Percentiles rank a stretch among this genome's conserved stretches.
Evolutionary conservation across 2,329 filamentous ascomycete species (phyloP).

Genomic region (Colletotrichum noveboracense): DNA sequence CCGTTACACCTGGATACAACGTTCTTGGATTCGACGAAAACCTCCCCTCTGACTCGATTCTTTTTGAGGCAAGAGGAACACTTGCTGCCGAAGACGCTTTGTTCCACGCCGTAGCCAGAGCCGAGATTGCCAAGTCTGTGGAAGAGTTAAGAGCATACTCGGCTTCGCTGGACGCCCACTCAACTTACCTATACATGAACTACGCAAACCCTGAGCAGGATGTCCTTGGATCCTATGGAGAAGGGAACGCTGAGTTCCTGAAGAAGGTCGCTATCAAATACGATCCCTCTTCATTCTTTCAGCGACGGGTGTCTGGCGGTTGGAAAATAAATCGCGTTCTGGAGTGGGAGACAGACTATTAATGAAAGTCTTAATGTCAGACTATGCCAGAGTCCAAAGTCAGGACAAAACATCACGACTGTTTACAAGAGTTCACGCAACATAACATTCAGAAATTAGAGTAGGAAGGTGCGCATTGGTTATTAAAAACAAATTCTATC

Average conservation of each 20-base stretch:
- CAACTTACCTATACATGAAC: conserved; percentile 10
- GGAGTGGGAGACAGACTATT: background rate
- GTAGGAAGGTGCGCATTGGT: too few relatives aligned
- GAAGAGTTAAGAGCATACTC: background rate
- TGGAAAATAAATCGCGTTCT: background rate
- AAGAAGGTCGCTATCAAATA: conserved; percentile 2
- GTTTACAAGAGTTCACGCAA: too few relatives aligned
- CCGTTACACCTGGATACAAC: conserved; percentile 1
- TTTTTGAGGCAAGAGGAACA: background rate
- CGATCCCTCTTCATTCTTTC: conserved; percentile 30
- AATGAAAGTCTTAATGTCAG: too few relatives aligned
- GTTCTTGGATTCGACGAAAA: conserved; percentile 1
- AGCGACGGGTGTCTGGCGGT: background rate
- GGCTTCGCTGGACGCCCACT: background rate
- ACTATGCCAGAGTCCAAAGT: too few relatives aligned
- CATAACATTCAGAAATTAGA: too few relatives aligned
- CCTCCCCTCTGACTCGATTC: background rate
- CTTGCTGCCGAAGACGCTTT: background rate
- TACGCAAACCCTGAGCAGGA: conserved; percentile 9
- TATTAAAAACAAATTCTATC: too few relatives aligned
- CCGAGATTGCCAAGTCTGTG: background rate
- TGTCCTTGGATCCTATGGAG: background rate
- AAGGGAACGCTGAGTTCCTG: background rate
- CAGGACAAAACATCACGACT: too few relatives aligned
- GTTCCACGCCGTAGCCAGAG: background rate